Base-by-base conservation (phyloP, 768 basidiomycete species). In the Phanerochaete sordida region DNA sequence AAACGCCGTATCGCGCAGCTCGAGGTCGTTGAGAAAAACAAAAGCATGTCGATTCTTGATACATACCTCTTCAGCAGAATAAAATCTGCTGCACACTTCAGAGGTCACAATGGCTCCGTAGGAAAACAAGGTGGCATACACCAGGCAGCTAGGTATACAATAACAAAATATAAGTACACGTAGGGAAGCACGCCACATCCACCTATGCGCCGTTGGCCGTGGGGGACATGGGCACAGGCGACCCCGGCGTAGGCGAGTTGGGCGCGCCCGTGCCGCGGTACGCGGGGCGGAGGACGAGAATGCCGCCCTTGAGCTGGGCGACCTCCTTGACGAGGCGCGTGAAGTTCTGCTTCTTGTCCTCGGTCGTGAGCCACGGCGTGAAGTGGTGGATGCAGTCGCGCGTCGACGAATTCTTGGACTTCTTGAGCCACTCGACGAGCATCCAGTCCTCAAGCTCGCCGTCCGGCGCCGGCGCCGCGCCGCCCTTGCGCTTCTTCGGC, bases 341-440 rank as follows among this genome's bases (percentile, higher is more conserved):
- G 68, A 93, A 91, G 72, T 80, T 84, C 50, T 72, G 69, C 79
- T 91, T 91, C 78, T 85, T 87, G 64, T 79, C 81, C 50, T 79
- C 80, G 66, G 86, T 85, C 30, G 83, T 86, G 55, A 93, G 70
- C 66, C 90, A 92, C 16, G 85, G 84, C 62, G 85, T 86, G 69
- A 93, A 93, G 69, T 90, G 81, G 54, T 84, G 83, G 62, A 93
- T 92, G 67, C 90, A 91, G 66, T 91, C 89, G 61, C 86, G 79
- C 33, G 91, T 93, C 57, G 84, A 85, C 54, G 89, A 84, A 61
- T 82, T 83, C n/a, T 83, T 78, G 37, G 83, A 85, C 51, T 79
- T 85, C 69, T 79, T 83, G 63, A 93, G 69, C 89, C 91, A 93
- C 51, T 89, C 86, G 60, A 93, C 77, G 58, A 93, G 75, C 82